phyloP scores from a whole-genome alignment of 2,329 filamentous ascomycete species.

The Exophiala aquamarina region DNA sequence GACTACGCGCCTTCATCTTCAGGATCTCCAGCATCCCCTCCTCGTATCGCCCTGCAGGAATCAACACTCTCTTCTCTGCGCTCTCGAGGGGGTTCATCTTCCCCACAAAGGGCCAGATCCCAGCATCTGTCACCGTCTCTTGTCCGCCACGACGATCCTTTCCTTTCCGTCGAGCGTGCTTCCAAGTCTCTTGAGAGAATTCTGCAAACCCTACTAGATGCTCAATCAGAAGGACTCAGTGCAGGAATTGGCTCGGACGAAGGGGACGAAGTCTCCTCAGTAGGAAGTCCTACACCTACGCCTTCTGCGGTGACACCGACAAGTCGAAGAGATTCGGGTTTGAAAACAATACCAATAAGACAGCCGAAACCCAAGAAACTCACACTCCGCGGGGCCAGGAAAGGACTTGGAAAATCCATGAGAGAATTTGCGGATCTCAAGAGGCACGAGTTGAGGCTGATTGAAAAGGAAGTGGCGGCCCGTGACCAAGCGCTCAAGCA shows the following conservation, averaged over 20 bases:
- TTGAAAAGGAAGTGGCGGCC: conserved; percentile 47
- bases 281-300: conserved; percentile 48
- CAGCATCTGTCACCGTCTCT: conserved; percentile 19
- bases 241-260: conserved; percentile 43
- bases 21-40: conserved; percentile 8
- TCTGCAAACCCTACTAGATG: conserved; percentile 60
- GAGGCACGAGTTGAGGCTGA: conserved; percentile 53
- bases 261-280: conserved; percentile 46
- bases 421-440: conserved; percentile 56
- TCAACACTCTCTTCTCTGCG: conserved; percentile 4
- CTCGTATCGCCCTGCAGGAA: conserved; percentile 18
- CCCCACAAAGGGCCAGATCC: conserved; percentile 2
- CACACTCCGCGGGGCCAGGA: conserved; percentile 53
- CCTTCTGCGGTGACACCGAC: conserved; percentile 29
- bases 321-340: conserved; percentile 32
- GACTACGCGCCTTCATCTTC: conserved; percentile 7
- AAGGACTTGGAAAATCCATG: conserved; percentile 59
- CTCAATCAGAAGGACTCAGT: conserved; percentile 59
- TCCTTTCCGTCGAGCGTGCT: conserved; percentile 53
- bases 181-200: conserved; percentile 56
- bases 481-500: conserved; percentile 49
- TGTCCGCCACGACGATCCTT: conserved; percentile 36
- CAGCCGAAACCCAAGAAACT: conserved; percentile 46
- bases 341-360: conserved; percentile 38
- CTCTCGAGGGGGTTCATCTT: conserved; percentile 2